Evolutionary conservation across 2,329 filamentous ascomycete genomes (phyloP), one percentile per base, ranked within the genome.

Genomic region (Chalara sp.): DNA sequence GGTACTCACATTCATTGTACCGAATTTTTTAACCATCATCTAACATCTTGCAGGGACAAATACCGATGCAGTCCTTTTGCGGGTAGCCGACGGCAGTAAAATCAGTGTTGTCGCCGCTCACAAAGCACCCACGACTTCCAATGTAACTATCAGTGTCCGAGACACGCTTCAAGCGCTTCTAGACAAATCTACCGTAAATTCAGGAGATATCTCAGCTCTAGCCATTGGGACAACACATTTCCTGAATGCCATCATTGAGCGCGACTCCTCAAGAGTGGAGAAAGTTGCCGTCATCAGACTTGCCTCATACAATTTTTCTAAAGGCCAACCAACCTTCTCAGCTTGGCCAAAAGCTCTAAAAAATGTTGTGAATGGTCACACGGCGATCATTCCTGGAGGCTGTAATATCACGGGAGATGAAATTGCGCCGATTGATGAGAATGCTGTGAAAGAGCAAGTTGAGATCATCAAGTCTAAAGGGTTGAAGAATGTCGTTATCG

Each of bases 211-310:
- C 49, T 44, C 53, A 6, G 54, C 51, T 44, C 32, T 62, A 5
- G 58, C 54, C 5, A 62, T 62, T 46, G 60, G 60, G 28, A 62
- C 60, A 7, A 79, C 76, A 0, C 70, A 74, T 56, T 76, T 76
- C 52, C 67, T 76, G 40, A 76, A 75, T 50, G 72, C 72, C 5
- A 70, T 76, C 28, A 67, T 76, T n/a, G 72, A 74, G 44, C 68
- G 69, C 5, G 72, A 79, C 62, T 64, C 67, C 5, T 62, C 69
- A 13, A 66, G 74, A 5, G 64, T 79, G 6, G 71, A 69, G 3
- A 68, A 67, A 41, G 76, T 79, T 3, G 76, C 74, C 6, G 70
- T 79, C 13, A 59, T 79, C 28, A 71, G 76, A 4, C 66, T 76
- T 3, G 21, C 21, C 21, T 72, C 68, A 28, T 68, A 69, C 2